Evolutionary conservation across 2,329 filamentous ascomycete species (phyloP), one percentile per base, ranked within the genome.

Genomic region (Clonostachys solani): DNA sequence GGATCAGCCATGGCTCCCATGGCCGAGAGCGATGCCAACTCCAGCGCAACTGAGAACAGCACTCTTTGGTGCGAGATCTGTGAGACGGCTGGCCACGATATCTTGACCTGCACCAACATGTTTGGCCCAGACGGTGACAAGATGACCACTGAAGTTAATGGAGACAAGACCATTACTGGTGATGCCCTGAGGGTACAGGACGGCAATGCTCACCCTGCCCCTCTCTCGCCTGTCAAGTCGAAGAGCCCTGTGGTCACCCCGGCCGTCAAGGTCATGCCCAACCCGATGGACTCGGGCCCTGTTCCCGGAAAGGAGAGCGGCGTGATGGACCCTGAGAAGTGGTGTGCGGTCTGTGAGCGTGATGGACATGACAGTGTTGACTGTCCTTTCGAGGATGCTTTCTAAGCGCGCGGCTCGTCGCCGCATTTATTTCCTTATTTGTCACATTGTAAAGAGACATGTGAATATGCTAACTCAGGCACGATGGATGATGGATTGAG

Each of bases 341-440:
- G 94, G 94, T 99, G 94, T 67, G 94, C 94, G 15, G 75, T 97
- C 41, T 99, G 94, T 64, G 94, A 99, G 73, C 83, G 89, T 52
- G 94, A 99, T 60, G 94, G 94, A 13, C 94, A 99, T 64, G 89
- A 96, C 67, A 96, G 92, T 60, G 92, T 95, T 51, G 90, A 95
- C 66, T 96, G 92, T 67, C 91, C 92, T 12, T 87, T 95, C 66
- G 92, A 96, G 69, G 90, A 95, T 65, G 83, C 83, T 33, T 87
- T 85, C 54, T 85, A 71, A 64, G 47, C 35, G 17, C 23, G 23
- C 23, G 23, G 23, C 23, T 29, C 23, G 23, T 29, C 23, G 23
- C 9, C 23, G 23, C 23, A 29, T 29, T 29, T 29, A 29, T 29
- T 29, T 29, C 23, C 23, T 29, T 29, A 29, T 29, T 29, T 29